Base-by-base conservation (phyloP, 1,139 yeast species). In the Wickerhamomyces sp. region DNA sequence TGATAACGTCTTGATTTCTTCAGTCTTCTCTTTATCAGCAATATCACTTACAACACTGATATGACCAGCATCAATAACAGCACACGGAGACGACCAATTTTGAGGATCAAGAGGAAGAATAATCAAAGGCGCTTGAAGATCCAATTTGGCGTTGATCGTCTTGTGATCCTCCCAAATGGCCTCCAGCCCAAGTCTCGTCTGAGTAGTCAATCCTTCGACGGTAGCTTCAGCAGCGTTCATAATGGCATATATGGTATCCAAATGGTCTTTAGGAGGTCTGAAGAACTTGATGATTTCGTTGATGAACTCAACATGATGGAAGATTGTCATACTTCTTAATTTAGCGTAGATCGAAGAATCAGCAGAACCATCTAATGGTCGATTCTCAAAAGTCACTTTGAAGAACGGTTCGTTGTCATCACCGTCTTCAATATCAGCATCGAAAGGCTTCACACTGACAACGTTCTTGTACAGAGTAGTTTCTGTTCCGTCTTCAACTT, bases 181-280 rank as follows among this genome's bases (percentile, higher is more conserved):
- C 56, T 89, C 95, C 23, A 93, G 69, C 0, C 98, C 97, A 43
- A 93, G 73, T 52, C 97, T 69, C 0, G 98, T 91, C 55, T 88
- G 96, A 20, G 82, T 70, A 0, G 95, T 79, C 44, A 93, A 66
- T 2, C 95, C 96, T 55, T 88, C 96, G 39, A 93, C 84, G 0
- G 96, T 88, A 0, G 91, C 88, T 45, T 89, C 96, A 0, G 99
- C 98, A 0, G 96, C 97, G 57, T 79, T 84, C 78, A 93, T 78
- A 20, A 93, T 77, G 6, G 94, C 94, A 21, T 91, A 94, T 26
- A 93, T 77, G 0, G 97, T 88, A 52, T 88, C 95, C 40, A 82
- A 66, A 51, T 89, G 95, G 24, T 78, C 77, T 40, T 77, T 78
- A 12, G 96, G 96, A 2, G 97, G 96, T 30, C 73, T 78, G 65